Percentiles rank a stretch among this genome's conserved stretches.
These are phyloP conservation scores for Crithidia brevicula DNA, from an alignment of 208 protist species.

Conservation along the genomic window DNA sequence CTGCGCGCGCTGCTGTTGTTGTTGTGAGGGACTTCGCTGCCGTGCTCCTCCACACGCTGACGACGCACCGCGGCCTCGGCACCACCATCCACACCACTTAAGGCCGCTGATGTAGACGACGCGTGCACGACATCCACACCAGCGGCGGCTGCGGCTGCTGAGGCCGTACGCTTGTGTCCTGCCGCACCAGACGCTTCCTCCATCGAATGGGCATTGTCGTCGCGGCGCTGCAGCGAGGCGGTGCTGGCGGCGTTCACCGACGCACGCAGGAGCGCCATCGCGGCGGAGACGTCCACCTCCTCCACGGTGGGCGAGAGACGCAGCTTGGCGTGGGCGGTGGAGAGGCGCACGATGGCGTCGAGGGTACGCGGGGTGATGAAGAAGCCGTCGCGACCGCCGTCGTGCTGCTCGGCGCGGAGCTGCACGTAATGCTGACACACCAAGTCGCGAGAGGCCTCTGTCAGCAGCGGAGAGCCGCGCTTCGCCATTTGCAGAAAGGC, in stretches of 20 bases:
- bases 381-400: conserved; percentile 78
- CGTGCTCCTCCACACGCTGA: not conserved
- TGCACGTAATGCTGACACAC: conserved; percentile 92
- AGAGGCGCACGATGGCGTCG: conserved; percentile 97
- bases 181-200: conserved; percentile 32
- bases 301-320: conserved; percentile 86
- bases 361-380: conserved; percentile 96
- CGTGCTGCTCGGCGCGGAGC: conserved; percentile 85
- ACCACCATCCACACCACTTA: not conserved
- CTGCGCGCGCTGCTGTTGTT: not conserved
- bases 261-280: conserved; percentile 80
- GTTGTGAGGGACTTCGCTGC: too few relatives aligned
- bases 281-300: conserved; percentile 86
- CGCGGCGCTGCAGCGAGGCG: conserved; percentile 65
- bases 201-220: conserved; percentile 59
- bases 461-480: conserved; percentile 76
- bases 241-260: conserved; percentile 84
- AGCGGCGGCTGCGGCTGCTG: conserved; percentile 8
- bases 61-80: not conserved
- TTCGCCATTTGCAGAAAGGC: conserved; percentile 97
- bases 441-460: conserved; percentile 82
- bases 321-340: conserved; percentile 95
- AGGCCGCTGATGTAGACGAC: not conserved
- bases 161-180: conserved; percentile 29
- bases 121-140: not conserved